These are phyloP conservation scores for Colletotrichum euphorbiae DNA, from an alignment of 2,329 filamentous ascomycete genomes.

Conservation along the genomic window DNA sequence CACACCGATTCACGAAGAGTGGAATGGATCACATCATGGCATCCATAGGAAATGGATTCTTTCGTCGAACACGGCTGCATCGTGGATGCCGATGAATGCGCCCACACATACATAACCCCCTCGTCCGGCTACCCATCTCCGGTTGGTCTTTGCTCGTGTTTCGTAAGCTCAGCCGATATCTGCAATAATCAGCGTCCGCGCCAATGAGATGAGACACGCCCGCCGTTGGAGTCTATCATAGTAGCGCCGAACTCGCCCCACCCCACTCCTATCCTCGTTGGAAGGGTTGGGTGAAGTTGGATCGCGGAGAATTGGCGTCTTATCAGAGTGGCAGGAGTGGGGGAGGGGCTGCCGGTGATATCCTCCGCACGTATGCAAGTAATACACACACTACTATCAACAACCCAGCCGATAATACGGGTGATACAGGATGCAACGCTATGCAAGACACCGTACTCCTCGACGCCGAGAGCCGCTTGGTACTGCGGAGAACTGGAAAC, in stretches of 20 bases:
- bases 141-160: neutral
- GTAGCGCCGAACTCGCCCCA: neutral
- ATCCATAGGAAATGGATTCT: neutral
- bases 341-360: conserved; percentile 12
- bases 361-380: neutral
- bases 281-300: neutral
- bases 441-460: conserved; percentile 9
- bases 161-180: neutral
- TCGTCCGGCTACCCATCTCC: conserved; percentile 5
- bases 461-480: neutral
- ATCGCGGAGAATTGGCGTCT: conserved; percentile 6
- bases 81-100: conserved; percentile 1
- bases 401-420: neutral
- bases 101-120: neutral
- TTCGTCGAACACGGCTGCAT: neutral
- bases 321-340: conserved; percentile 29
- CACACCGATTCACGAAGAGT: neutral
- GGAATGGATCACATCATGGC: conserved; percentile 6
- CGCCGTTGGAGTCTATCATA: conserved; percentile 2
- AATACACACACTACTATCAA: neutral
- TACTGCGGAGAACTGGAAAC: conserved; percentile 30
- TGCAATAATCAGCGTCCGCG: neutral
- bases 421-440: neutral
- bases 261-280: conserved; percentile 31
- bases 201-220: conserved; percentile 25